Base-by-base conservation (phyloP, 805 yeast species). In the Sugiyamaella chiloensis region DNA sequence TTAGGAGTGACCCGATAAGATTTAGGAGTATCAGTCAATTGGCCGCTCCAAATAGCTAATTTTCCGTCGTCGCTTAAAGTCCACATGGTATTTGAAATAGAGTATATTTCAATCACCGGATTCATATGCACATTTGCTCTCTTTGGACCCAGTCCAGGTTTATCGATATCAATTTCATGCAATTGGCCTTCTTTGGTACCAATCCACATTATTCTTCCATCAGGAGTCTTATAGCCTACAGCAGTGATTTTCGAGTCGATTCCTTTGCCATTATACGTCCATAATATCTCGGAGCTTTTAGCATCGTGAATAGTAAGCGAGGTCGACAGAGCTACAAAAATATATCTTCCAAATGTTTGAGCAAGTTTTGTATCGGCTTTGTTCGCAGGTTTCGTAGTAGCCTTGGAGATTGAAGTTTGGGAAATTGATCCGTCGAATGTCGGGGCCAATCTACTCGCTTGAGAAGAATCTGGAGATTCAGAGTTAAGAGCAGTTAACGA, bases 11-110 rank as follows among this genome's bases (percentile, higher is more conserved):
- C 56, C 12, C 66, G 51, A 34, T 54, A 56, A 2, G 67, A 46
- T 43, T 50, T 55, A 3, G 70, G 67, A 19, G 54, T 47, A 3
- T 46, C 52, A 19, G 52, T 47, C 12, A 62, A 27, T n/a, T 51
- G 51, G 17, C 50, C 54, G 3, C 46, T 24, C 74, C 74, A 69
- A 1, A 64, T 48, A 43, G 61, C 60, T 1, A 68, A 43, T 36
- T 63, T 59, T 1, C 74, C 73, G 20, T 66, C 70, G 2, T 62
- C 67, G 35, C 69, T 68, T 20, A 70, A 32, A 1, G 70, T 62
- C 61, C 68, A 62, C 43, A 64, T 50, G 9, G 51, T 60, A 23
- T 48, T 36, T 2, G 52, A 56, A 36, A 50, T 52, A 12, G 21
- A 21, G n/a, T 34, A 23, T 16, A 59, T 56, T 5, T 42, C 39